These are phyloP conservation scores for Capsicum rhomboideum DNA, from an alignment of 257 asterid species.

Conservation along the genomic window DNA sequence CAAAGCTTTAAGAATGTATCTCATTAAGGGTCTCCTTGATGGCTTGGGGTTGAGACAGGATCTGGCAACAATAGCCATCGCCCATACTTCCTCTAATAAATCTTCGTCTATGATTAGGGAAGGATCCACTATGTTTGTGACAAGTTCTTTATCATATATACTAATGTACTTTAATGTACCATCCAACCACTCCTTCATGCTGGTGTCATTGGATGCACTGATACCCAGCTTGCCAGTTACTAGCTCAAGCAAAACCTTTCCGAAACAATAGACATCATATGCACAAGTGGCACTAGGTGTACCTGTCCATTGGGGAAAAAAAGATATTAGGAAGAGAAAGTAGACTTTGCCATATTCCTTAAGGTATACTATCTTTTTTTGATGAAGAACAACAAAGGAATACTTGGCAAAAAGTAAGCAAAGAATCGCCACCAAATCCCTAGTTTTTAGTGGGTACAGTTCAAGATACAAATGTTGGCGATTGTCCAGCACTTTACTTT, in stretches of 20 bases:
- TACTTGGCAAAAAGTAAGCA: not conserved
- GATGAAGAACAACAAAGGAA: not conserved
- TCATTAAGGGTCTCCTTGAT: constrained; percentile 78
- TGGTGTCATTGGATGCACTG: constrained; percentile 58
- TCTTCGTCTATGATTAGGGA: constrained; percentile 82
- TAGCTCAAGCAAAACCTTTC: constrained; percentile 87
- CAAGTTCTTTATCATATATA: constrained; percentile 80
- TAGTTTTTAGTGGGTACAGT: not conserved
- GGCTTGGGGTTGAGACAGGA: constrained; percentile 96
- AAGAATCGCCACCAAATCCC: not conserved
- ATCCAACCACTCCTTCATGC: constrained; percentile 68
- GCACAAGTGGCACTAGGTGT: constrained; percentile 57
- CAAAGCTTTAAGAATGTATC: constrained; percentile 79
- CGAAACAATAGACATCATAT: constrained; percentile 87
- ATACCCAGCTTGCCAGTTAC: constrained; percentile 90
- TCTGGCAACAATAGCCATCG: constrained; percentile 89
- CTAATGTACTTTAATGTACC: constrained; percentile 57
- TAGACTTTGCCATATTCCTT: not conserved
- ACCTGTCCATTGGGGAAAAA: constrained; percentile 31
- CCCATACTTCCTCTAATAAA: constrained; percentile 96
- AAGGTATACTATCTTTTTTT: no score
- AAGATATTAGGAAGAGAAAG: not conserved
- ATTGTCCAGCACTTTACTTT: not conserved
- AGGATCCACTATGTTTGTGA: constrained; percentile 80
- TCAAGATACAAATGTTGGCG: not conserved